A percentile compares a stretch with the other conserved stretches of the same genome.
These are phyloP conservation scores for Geotrichum bryndzae DNA, from an alignment of 1,139 yeast species.

Conservation along the genomic window DNA sequence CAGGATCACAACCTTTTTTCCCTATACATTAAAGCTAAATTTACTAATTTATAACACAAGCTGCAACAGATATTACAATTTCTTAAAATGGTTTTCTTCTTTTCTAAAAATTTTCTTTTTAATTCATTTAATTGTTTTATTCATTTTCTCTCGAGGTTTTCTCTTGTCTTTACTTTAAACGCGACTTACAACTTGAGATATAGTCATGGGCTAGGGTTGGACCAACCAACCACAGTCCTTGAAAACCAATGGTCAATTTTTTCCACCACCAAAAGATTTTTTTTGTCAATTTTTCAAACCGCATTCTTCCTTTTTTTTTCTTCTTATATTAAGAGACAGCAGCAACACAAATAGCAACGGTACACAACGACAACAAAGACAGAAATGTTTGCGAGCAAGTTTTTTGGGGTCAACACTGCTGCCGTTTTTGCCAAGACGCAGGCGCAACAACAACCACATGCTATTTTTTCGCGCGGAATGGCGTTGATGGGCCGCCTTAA, in stretches of 20 bases:
- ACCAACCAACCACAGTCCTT: conserved; percentile 8
- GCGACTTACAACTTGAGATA: neutral
- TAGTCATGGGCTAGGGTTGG: conserved; percentile 8
- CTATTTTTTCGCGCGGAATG: conserved; percentile 12
- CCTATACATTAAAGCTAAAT: too few species aligned
- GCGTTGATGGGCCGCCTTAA: conserved; percentile 19
- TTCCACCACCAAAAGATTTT: neutral
- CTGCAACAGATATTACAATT: too few species aligned
- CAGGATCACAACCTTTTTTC: too few species aligned
- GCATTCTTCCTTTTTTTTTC: neutral
- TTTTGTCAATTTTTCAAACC: neutral
- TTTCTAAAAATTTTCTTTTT: too few species aligned
- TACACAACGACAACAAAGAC: neutral
- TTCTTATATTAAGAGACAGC: neutral
- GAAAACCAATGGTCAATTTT: neutral
- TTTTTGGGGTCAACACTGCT: neutral
- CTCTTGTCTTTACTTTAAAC: neutral
- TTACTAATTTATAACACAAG: too few species aligned
- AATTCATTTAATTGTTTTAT: too few species aligned
- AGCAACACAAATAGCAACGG: neutral
- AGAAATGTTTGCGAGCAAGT: neutral
- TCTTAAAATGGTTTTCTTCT: too few species aligned
- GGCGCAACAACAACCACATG: neutral
- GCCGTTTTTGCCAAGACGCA: neutral
- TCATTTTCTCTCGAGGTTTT: too few species aligned